Evolutionary conservation across 2,329 filamentous ascomycete genomes (phyloP), one percentile per base, ranked within the genome.

Genomic region (Fusarium keratoplasticum): DNA sequence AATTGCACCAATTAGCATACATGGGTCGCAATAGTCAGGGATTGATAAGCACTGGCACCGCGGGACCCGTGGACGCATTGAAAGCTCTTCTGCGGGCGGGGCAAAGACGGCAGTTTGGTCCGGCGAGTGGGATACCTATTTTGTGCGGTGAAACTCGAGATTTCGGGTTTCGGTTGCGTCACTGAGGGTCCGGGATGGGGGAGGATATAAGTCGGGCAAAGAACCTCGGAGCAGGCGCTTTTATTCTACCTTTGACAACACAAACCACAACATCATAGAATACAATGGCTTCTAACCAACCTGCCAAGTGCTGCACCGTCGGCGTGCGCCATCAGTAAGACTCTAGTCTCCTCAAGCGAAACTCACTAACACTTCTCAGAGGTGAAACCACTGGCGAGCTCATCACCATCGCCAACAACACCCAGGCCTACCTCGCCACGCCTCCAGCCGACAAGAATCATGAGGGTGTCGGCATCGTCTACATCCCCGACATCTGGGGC

Each of bases 311-410:
- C 85, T 90, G 89, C 82, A 83, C 83, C 35, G 76, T 86, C 63
- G 88, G 88, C 68, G 81, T 87, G 69, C 87, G 84, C 79, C 87
- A 89, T 74, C 85, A 88, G 88, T 89, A 82, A 78, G 88, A 83
- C 25, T 29, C 35, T 27, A 22, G 33, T 18, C 9, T 2, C 20
- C 22, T n/a, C 58, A 40, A 6, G 14, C 5, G 22, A 1, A 47
- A 18, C 4, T 22, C 50, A 10, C 33, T 66, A 33, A 71, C 65
- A 20, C n/a, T 5, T 22, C 31, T 14, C 64, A 90, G 88, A 14
- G 88, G 89, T 71, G 79, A 82, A 33, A 82, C 88, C 29, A 82
- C 81, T 6, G 89, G 89, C 72, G 81, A 84, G 72, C 70, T 76
- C 40, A 81, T 87, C 82, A 87, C 85, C 69, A 82, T 89, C 68